These are phyloP conservation scores for Daldinia sp. DNA, from an alignment of 2,329 filamentous ascomycete genomes.

Conservation along the genomic window DNA sequence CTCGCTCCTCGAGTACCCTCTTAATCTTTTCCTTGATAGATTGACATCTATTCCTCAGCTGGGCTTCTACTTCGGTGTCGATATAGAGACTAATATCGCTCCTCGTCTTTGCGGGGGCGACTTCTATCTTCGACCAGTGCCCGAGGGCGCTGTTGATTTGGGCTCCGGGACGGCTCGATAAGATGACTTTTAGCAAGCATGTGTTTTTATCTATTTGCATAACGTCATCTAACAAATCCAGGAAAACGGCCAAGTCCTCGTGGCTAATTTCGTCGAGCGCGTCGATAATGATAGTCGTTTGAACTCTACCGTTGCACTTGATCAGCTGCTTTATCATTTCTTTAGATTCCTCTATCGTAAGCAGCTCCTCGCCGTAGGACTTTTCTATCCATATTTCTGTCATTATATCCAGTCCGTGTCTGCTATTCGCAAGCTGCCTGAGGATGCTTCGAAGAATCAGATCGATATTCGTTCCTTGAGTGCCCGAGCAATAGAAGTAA, in stretches of 20 bases:
- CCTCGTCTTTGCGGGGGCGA: neutral
- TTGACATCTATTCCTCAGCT: too few species aligned
- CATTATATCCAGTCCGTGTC: neutral
- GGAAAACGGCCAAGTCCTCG: neutral
- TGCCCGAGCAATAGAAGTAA: neutral
- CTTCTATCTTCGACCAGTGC: neutral
- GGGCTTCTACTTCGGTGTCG: too few species aligned
- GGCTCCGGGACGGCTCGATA: neutral
- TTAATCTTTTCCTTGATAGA: neutral
- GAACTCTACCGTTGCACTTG: neutral
- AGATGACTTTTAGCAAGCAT: neutral
- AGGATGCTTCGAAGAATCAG: neutral
- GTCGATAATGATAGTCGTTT: neutral
- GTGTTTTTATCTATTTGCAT: neutral
- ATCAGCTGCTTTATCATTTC: neutral
- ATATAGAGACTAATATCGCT: too few species aligned
- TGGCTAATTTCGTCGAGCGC: neutral
- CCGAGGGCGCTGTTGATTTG: neutral
- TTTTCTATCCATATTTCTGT: neutral
- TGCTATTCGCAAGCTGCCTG: neutral
- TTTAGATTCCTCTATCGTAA: neutral
- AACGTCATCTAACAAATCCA: neutral
- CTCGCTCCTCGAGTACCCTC: neutral
- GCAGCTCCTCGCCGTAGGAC: neutral
- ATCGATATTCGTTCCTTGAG: neutral